Evolutionary conservation across 768 basidiomycete species (phyloP), one percentile per base, ranked within the genome.

Genomic region (Panaeolus papilionaceus): DNA sequence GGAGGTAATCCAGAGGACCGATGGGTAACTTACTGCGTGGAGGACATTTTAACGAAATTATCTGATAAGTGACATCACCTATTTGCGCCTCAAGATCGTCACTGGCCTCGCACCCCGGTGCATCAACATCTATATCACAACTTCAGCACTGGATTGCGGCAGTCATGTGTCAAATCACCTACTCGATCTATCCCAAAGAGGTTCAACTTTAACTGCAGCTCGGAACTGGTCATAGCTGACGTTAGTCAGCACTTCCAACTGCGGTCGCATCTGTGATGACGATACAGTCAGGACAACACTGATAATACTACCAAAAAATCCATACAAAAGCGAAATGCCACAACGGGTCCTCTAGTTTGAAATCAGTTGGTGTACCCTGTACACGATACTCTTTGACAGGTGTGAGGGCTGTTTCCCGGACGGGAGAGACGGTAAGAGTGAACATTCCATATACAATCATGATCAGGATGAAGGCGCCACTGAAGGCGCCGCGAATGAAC

Each of bases 301-400:
- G 40, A 38, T 61, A 66, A 28, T 2, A 62, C 38, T 4, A 49
- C 12, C 33, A 20, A 58, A 58, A 38, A 44, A 45, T 23, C 11
- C 66, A 10, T 33, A 67, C 39, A 20, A 42, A 14, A 3, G 45
- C 42, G 11, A 67, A 7, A 51, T 67, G 62, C 62, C 37, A 67
- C 26, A 58, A 16, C 33, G 54, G 20, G 3, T 12, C 5, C 7
- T 58, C 54, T 33, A 58, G 7, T 58, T 16, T 39, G 33, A 38
- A 28, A 14, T 62, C 44, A 2, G 18, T 10, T 4, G 58, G 62
- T 18, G 44, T 66, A 8, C 40, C 61, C n/a, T 54, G 42, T 5
- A 42, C 44, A 10, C 49, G 61, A 33, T 47, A 39, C 6, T 44
- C 66, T 47, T 67, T 63, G 33, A 67, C 61, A 4, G 66, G 66